Percentiles rank a stretch among this genome's conserved stretches.
phyloP scores from a whole-genome alignment of 257 asterid species.

The Capsicum pubescens region DNA sequence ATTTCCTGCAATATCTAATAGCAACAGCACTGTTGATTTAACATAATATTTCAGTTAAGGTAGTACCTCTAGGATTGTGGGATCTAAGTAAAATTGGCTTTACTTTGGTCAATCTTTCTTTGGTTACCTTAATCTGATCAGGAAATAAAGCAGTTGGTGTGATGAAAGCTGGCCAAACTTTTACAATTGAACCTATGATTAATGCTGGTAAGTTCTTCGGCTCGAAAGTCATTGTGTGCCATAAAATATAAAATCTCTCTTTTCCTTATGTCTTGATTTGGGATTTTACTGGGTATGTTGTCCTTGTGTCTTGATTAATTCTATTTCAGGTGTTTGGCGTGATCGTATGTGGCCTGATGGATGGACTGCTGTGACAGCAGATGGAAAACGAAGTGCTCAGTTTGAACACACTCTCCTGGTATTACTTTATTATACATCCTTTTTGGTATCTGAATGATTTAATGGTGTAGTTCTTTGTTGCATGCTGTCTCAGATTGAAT shows the following conservation, averaged over 20 bases:
- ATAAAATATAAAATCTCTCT: conserved; percentile 1
- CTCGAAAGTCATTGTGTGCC: neutral
- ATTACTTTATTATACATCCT: conserved; percentile 18
- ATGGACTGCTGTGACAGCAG: conserved; percentile 95
- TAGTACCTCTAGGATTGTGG: conserved; percentile 22
- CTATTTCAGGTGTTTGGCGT: conserved; percentile 80
- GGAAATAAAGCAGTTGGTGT: conserved; percentile 98
- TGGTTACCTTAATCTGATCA: conserved; percentile 62
- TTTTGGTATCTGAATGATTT: neutral
- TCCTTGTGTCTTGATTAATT: conserved; percentile 25
- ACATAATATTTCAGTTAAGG: neutral
- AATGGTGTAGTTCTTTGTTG: neutral
- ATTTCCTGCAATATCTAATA: neutral
- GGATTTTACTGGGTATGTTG: too few species aligned
- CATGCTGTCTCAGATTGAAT: neutral
- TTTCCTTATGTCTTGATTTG: conserved; percentile 22
- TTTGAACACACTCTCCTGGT: conserved; percentile 97
- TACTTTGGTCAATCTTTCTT: neutral
- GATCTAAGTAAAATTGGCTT: neutral
- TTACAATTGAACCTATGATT: conserved; percentile 97
- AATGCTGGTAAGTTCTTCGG: conserved; percentile 62
- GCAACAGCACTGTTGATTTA: neutral
- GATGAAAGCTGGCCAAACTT: conserved; percentile 97
- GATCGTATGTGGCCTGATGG: conserved; percentile 99
- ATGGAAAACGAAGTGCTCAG: conserved; percentile 96